Percentiles rank a stretch among this genome's conserved stretches.
phyloP scores from a whole-genome alignment of 306 rosid genomes.

The Quercus aquifolioides region DNA sequence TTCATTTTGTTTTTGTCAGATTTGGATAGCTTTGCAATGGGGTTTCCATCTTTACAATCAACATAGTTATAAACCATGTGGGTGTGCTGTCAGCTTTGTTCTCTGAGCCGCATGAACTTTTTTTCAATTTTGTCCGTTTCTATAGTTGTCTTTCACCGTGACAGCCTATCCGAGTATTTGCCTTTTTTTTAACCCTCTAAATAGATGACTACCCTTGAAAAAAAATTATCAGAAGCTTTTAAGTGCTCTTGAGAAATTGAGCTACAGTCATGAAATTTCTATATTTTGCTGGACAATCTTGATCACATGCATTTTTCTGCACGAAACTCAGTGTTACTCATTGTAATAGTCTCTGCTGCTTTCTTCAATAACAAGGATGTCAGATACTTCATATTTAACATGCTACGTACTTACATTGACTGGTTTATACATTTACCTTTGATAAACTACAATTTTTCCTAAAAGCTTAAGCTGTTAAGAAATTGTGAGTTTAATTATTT shows the following conservation, averaged over 20 bases:
- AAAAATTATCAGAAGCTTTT: background rate
- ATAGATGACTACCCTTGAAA: background rate
- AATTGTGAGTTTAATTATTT: no score
- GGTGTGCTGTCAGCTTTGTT: background rate
- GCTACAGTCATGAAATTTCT: background rate
- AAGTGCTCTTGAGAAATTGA: background rate
- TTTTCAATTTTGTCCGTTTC: background rate
- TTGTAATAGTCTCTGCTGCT: background rate
- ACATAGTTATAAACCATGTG: background rate
- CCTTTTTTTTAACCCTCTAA: background rate
- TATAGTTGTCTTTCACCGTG: background rate
- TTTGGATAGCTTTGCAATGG: conserved; percentile 2
- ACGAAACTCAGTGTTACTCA: background rate
- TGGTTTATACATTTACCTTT: background rate
- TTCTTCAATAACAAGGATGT: background rate
- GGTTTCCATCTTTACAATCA: background rate
- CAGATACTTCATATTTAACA: background rate
- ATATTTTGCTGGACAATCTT: background rate
- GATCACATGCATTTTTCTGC: background rate
- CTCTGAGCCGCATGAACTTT: background rate
- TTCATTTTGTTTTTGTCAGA: background rate
- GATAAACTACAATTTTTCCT: no score
- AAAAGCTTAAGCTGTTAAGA: no score
- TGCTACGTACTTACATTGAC: background rate
- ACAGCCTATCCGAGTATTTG: background rate